phyloP scores from a whole-genome alignment of 768 basidiomycete species.

The Lactarius hengduanensis region DNA sequence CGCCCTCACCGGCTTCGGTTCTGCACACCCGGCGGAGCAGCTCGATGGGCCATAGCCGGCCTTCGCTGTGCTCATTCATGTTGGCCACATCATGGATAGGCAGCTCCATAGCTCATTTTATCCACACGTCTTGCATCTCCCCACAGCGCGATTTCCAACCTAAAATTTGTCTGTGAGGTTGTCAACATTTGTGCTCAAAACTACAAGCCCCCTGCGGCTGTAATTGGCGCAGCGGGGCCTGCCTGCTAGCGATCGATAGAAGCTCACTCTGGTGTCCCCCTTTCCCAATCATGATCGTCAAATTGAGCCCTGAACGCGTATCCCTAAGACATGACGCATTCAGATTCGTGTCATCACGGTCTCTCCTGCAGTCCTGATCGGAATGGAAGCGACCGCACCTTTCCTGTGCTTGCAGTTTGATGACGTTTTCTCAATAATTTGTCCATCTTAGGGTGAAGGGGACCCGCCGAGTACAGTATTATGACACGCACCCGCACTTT shows the following conservation, averaged over 20 bases:
- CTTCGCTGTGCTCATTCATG: background rate
- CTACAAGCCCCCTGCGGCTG: background rate
- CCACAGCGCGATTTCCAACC: slow-evolving; percentile 1
- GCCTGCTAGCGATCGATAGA: background rate
- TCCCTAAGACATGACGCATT: background rate
- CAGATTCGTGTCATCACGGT: background rate
- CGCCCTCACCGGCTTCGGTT: background rate
- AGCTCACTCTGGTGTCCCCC: background rate
- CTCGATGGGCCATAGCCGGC: background rate
- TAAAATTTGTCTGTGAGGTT: background rate
- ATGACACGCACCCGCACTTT: background rate
- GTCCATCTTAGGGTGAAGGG: background rate
- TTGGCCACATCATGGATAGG: background rate
- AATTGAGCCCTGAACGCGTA: background rate
- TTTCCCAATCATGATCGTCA: background rate
- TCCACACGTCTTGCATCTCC: background rate
- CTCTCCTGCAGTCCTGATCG: background rate
- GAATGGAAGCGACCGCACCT: background rate
- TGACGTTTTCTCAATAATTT: background rate
- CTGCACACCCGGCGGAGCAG: background rate
- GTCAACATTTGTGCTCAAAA: background rate
- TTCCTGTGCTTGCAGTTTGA: background rate
- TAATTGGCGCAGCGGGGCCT: background rate
- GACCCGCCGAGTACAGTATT: background rate
- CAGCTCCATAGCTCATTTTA: background rate